phyloP scores from a whole-genome alignment of 495 filamentous ascomycete genomes.

The Letharia columbiana region DNA sequence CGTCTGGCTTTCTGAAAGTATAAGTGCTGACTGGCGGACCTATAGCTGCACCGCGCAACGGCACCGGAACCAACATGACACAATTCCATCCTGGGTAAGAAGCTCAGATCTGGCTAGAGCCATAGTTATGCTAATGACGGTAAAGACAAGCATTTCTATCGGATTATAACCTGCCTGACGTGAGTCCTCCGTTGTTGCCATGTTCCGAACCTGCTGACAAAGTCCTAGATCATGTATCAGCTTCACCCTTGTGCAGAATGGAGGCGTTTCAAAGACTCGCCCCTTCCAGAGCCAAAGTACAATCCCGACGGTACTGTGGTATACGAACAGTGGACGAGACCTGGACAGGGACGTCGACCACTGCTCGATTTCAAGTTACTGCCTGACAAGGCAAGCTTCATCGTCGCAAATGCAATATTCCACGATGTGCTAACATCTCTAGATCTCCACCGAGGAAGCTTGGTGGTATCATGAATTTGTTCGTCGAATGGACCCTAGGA shows the following conservation, averaged over 20 bases:
- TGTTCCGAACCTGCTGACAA: background rate
- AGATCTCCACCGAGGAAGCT: conserved; percentile 10
- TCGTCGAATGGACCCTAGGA: conserved; percentile 9
- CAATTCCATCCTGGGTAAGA: background rate
- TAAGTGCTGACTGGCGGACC: background rate
- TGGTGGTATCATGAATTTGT: conserved; percentile 9
- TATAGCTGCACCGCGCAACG: background rate
- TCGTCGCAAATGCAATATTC: background rate
- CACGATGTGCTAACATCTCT: background rate
- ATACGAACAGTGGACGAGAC: background rate
- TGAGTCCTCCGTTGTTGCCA: background rate
- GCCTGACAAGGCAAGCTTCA: conserved; percentile 1
- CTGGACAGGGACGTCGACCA: background rate
- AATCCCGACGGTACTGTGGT: background rate
- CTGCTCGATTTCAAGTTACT: background rate
- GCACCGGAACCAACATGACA: background rate
- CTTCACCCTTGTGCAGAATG: background rate
- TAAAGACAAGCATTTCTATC: background rate
- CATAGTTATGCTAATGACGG: background rate
- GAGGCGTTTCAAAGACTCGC: background rate
- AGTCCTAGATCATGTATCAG: background rate
- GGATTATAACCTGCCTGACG: background rate
- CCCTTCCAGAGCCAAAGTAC: background rate
- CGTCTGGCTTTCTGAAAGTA: background rate
- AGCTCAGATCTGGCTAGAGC: background rate